Conservation (phyloP, 257 asterid species). For the Fraxinus excelsior region DNA sequence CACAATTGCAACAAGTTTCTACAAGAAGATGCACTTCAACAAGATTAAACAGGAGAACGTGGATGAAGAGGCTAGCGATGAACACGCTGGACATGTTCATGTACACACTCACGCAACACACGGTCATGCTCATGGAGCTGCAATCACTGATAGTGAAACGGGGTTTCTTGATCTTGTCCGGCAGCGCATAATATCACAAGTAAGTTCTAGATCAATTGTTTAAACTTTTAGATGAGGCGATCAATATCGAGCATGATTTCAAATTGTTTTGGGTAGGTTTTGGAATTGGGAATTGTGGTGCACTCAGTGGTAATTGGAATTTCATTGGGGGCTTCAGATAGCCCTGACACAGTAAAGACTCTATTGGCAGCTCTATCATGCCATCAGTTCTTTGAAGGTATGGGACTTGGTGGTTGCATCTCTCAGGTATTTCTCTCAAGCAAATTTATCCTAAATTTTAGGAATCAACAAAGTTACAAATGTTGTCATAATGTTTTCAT, state of each 20-base stretch:
- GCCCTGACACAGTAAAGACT: conserved; percentile 48
- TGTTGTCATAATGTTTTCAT: conserved; percentile 32
- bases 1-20: conserved; percentile 52
- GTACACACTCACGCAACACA: conserved; percentile 37
- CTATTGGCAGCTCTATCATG: conserved; percentile 59
- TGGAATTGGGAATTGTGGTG: conserved; percentile 67
- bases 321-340: conserved; percentile 57
- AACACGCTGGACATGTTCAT: conserved; percentile 25
- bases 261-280: conserved; percentile 34
- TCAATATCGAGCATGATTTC: neutral
- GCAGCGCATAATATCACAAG: conserved; percentile 64
- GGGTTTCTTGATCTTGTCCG: conserved; percentile 41
- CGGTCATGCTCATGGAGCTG: conserved; percentile 52
- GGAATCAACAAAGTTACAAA: conserved; percentile 21
- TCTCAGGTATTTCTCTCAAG: conserved; percentile 40
- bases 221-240: neutral
- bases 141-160: conserved; percentile 25
- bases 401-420: conserved; percentile 76
- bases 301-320: conserved; percentile 67
- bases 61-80: conserved; percentile 30
- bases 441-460: conserved; percentile 8
- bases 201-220: neutral
- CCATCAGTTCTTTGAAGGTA: conserved; percentile 70
- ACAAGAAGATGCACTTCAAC: conserved; percentile 45
- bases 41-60: conserved; percentile 32